These are phyloP conservation scores for Moniliella sp. DNA, from an alignment of 1,284 basidiomycete species.

Conservation along the genomic window DNA sequence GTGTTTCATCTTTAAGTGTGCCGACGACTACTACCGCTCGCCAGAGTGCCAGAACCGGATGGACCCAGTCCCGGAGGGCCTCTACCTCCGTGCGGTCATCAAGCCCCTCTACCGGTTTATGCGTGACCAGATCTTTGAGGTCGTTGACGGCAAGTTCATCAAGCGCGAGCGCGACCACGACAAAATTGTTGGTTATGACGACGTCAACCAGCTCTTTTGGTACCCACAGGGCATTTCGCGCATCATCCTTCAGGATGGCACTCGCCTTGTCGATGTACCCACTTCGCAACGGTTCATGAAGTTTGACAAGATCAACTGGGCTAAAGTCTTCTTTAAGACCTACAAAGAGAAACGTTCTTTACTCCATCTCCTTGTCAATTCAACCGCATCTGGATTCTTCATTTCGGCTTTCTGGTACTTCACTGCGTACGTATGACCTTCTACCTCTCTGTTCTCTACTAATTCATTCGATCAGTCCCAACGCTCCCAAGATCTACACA, in stretches of 20 bases:
- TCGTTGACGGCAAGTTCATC: slow-evolving; percentile 83
- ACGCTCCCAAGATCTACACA: too few species aligned
- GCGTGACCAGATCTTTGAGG: slow-evolving; percentile 93
- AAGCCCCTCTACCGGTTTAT: slow-evolving; percentile 95
- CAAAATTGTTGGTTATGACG: slow-evolving; percentile 90
- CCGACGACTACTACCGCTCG: slow-evolving; percentile 95
- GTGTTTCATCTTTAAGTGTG: slow-evolving; percentile 99
- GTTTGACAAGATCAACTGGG: slow-evolving; percentile 34
- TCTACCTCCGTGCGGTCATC: slow-evolving; percentile 72
- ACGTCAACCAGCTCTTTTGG: slow-evolving; percentile 97
- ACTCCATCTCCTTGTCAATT: slow-evolving; percentile 33
- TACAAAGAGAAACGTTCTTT: slow-evolving; percentile 31
- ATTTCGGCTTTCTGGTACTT: slow-evolving; percentile 34
- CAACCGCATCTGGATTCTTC: slow-evolving; percentile 34
- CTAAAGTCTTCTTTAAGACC: slow-evolving; percentile 32
- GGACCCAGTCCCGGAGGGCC: slow-evolving; percentile 79
- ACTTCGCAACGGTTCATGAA: slow-evolving; percentile 33
- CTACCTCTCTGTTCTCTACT: too few species aligned
- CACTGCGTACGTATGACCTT: slow-evolving; percentile 42
- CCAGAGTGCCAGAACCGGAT: slow-evolving; percentile 79
- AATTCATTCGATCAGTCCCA: too few species aligned
- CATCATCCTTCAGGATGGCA: slow-evolving; percentile 67
- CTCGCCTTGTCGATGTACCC: slow-evolving; percentile 40
- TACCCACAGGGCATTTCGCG: slow-evolving; percentile 92
- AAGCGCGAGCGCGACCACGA: slow-evolving; percentile 73